Conservation (phyloP, 257 asterid genomes). For the Petrea volubilis region DNA sequence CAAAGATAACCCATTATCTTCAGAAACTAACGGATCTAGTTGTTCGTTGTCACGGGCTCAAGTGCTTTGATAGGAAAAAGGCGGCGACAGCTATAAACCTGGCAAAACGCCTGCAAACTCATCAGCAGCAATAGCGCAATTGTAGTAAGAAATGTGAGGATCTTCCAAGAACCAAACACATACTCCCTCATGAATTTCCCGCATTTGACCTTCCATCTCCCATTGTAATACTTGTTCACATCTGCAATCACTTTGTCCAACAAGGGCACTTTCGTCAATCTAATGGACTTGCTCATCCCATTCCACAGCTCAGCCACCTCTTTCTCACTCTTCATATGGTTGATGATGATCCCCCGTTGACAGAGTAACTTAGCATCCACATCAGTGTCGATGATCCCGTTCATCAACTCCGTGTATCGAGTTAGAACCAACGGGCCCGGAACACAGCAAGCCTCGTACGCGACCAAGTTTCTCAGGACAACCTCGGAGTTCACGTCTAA, state of each 20-base stretch:
- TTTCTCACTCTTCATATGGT: conserved; percentile 65
- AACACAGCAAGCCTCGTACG: conserved; percentile 49
- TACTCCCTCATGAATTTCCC: conserved; percentile 45
- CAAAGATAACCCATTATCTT: too few species aligned
- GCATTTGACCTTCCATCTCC: conserved; percentile 56
- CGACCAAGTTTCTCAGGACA: conserved; percentile 30
- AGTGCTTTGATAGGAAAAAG: conserved; percentile 25
- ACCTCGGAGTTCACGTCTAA: conserved; percentile 41
- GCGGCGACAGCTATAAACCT: conserved; percentile 44
- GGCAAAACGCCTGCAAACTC: conserved; percentile 62
- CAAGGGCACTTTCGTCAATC: conserved; percentile 65
- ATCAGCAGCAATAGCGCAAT: conserved; percentile 44
- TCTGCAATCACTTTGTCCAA: conserved; percentile 63
- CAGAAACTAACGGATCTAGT: conserved; percentile 35
- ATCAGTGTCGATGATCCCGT: conserved; percentile 58
- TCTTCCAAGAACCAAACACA: conserved; percentile 66
- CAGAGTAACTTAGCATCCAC: conserved; percentile 56
- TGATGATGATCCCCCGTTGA: conserved; percentile 51
- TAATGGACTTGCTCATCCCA: conserved; percentile 62
- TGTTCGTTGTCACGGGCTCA: background rate
- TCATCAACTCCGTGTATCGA: conserved; percentile 67
- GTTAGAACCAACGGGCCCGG: conserved; percentile 55
- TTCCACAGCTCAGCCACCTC: conserved; percentile 76
- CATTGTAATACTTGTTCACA: conserved; percentile 54
- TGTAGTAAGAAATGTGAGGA: conserved; percentile 50